Conservation (phyloP, 768 basidiomycete species). For the Macrolepiota fuliginosa region DNA sequence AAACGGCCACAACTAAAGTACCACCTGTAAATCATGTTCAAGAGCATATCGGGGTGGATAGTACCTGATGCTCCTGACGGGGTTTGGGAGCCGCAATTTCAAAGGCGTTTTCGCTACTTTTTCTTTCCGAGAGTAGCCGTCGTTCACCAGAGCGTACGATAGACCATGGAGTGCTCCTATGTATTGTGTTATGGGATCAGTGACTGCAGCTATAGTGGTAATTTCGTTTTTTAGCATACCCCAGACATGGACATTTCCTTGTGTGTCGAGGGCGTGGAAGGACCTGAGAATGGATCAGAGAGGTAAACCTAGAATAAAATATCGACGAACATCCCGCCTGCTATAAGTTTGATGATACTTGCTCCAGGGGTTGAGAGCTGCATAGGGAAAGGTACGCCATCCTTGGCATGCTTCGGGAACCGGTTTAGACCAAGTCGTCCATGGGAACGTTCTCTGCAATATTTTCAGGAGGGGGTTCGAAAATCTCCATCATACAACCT, state of each 20-base stretch:
- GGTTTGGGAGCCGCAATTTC: conserved; percentile 54
- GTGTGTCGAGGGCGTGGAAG: conserved; percentile 81
- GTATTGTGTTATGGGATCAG: not conserved
- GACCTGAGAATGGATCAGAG: conserved; percentile 48
- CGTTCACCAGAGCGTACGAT: conserved; percentile 34
- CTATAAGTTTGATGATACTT: conserved; percentile 69
- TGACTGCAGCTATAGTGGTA: not conserved
- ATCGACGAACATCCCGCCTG: conserved; percentile 74
- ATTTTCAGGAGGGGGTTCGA: not conserved
- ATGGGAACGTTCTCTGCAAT: conserved; percentile 52
- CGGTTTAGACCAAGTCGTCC: conserved; percentile 60
- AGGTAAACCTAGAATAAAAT: conserved; percentile 1
- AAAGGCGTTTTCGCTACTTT: conserved; percentile 53
- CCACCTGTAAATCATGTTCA: conserved; percentile 5
- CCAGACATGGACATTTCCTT: conserved; percentile 78
- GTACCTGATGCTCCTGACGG: conserved; percentile 67
- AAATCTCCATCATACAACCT: conserved; percentile 15
- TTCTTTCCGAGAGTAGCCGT: conserved; percentile 56
- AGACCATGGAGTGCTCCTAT: conserved; percentile 62
- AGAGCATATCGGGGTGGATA: conserved; percentile 4
- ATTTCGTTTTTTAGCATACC: conserved; percentile 39
- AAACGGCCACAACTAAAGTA: conserved; percentile 68
- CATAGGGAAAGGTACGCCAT: conserved; percentile 60
- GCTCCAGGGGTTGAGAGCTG: conserved; percentile 57
- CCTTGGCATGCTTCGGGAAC: conserved; percentile 29